Conservation (phyloP, 1,284 basidiomycete species). For the Microbotryum lychnidis-dioicae region DNA sequence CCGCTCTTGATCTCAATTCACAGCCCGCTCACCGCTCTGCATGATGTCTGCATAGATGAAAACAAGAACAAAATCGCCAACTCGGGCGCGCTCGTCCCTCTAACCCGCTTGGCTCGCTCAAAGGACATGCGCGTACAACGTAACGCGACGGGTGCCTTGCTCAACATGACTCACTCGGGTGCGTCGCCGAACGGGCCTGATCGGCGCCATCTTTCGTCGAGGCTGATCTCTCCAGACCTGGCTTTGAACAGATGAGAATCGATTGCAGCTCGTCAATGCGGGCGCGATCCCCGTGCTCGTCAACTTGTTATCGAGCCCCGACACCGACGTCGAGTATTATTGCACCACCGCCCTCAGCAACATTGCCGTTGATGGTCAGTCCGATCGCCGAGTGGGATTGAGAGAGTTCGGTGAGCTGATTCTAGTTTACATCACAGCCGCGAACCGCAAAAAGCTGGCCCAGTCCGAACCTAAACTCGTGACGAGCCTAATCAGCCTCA, state of each 20-base stretch:
- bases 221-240: not conserved
- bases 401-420: not conserved
- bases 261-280: conserved; percentile 96
- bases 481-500: conserved; percentile 83
- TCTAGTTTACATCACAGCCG: conserved; percentile 44
- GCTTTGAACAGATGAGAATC: conserved; percentile 71
- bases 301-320: conserved; percentile 85
- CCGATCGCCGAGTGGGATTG: not conserved
- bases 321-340: conserved; percentile 99
- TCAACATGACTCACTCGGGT: conserved; percentile 99
- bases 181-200: conserved; percentile 32
- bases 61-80: conserved; percentile 99
- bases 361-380: conserved; percentile 86
- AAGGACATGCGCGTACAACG: conserved; percentile 99
- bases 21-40: not conserved
- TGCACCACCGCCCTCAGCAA: conserved; percentile 98
- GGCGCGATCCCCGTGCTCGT: conserved; percentile 98
- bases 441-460: conserved; percentile 91
- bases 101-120: conserved; percentile 90
- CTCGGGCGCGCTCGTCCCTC: conserved; percentile 91
- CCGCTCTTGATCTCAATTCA: not conserved
- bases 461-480: conserved; percentile 92
- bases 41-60: conserved; percentile 55
- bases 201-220: not conserved
- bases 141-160: conserved; percentile 92